Evolutionary conservation across 2,329 filamentous ascomycete species (phyloP), one percentile per base, ranked within the genome.

Genomic region (Sclerotinia nivalis): DNA sequence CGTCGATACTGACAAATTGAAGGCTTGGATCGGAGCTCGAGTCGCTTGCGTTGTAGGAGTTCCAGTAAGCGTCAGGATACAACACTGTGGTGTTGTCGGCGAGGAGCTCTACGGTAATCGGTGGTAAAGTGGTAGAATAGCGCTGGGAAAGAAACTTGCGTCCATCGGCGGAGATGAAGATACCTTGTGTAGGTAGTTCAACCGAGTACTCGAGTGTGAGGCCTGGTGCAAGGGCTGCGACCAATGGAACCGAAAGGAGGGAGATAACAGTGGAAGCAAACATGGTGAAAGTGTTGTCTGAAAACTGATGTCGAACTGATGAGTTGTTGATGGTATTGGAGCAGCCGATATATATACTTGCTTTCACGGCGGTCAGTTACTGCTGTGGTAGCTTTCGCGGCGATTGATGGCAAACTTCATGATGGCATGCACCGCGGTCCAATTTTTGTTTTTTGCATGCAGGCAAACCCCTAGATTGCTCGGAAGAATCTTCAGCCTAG

Each of bases 121-220:
- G 54, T 56, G 54, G 31, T 22, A 56, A 18, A 22, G 54, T 56
- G 31, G 54, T 56, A 56, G 54, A 56, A 34, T 56, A 56, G 13
- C 54, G 54, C 20, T 56, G 20, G 20, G 54, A 56, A 37, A 56
- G 54, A 22, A 37, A 56, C 20, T 37, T 56, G 54, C 54, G 54
- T 56, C 54, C 54, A 56, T 56, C 54, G 1, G 18, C 54, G 20
- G 54, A 56, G 54, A 56, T 56, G 31, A 37, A 56, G 20, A 56
- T 56, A 56, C 54, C 54, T n/a, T 56, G 54, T 12, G 54, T 56
- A 37, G 54, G 31, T 56, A 56, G n/a, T 12, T n/a, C 54, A 10
- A 56, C 9, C 10, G 54, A 56, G 31, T 56, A 56, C 54, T 56
- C 31, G 10, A 56, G 54, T 10, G 31, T 37, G 31, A 56, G 54